Base-by-base conservation (phyloP, 306 rosid genomes). In the Lupinus albus region DNA sequence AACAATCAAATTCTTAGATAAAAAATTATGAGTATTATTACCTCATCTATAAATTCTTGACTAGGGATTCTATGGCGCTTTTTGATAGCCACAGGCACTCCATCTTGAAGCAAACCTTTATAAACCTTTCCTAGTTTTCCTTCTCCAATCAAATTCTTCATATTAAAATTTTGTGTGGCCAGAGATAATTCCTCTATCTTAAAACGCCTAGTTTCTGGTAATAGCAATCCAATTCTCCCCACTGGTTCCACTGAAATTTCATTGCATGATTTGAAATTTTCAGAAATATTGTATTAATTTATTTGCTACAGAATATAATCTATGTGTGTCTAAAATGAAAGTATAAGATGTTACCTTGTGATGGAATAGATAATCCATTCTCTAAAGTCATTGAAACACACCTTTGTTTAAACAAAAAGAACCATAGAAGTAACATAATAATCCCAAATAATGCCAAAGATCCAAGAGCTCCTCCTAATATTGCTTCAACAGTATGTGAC, bases 381-480 rank as follows among this genome's bases (percentile, higher is more conserved):
- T 92, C 96, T 10, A 96, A 85, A 76, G 89, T 85, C 80, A 88
- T 82, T n/a, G 88, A 79, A 73, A 60, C 75, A 38, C 81, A 81
- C 65, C 84, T 76, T 35, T 53, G 67, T 71, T 73, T 89, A 69
- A 76, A 82, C 5, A 87, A 56, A 52, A 74, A 87, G 68, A 79
- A 79, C 78, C 92, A 80, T 76, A 87, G 12, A 33, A 92, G 84
- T 73, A 85, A 52, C 66, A 88, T 77, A 69, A 66, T 53, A 50
- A 89, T 76, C 78, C 88, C 95, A 66, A 82, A 87, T 86, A 92
- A 85, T 84, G 94, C 82, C 95, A 85, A 84, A 80, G 87, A 96
- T 84, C 95, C 98, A 78, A 95, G 95, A 87, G 91, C 88, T 76
- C 91, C 96, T 85, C 96, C 96, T 50, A 89, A 16, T 77, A 85